Base-by-base conservation (phyloP, 306 rosid genomes). In the Vicia villosa region DNA sequence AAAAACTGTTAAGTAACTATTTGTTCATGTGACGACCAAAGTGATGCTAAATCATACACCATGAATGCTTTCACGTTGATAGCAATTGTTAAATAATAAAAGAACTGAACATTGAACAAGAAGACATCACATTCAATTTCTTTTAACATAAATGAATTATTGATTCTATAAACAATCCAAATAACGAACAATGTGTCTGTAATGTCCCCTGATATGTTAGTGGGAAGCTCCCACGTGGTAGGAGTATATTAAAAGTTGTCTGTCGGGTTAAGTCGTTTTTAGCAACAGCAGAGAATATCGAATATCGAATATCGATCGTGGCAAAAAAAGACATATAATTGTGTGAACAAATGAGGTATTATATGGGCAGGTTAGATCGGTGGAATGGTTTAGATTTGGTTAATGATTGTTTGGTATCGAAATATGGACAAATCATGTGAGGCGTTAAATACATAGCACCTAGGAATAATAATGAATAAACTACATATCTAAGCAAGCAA, bases 161-260 rank as follows among this genome's bases (percentile, higher is more conserved):
- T 56, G 20, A 26, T 32, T 72, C 34, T 20, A 3, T 72, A 32
- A 72, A 72, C 61, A 46, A 62, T 59, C 5, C 3, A 63, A 28
- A 62, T 37, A n/a, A 34, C 55, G n/a, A 62, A 50, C 41, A 43
- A 55, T 74, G 49, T 32, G 26, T 28, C 73, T 5, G 17, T 42
- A 11, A 9, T 66, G 73, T 73, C 32, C 70, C 70, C 63, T 40
- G 26, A 72, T 14, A 16, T 52, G 66, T 43, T 8, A 21, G 40
- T 52, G 43, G 37, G 58, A 73, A 51, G 55, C 56, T 64, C 65
- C 34, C 72, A 73, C 71, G 64, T 65, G 79, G 57, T 66, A 8
- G 69, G 52, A 60, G 19, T 26, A 40, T 20, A 28, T 56, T 67
- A 47, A 66, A 34, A 34, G n/a, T 56, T 26, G 46, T 7, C 2